These are phyloP conservation scores for Harringtonia lauricola DNA, from an alignment of 2,329 filamentous ascomycete genomes.

Conservation along the genomic window DNA sequence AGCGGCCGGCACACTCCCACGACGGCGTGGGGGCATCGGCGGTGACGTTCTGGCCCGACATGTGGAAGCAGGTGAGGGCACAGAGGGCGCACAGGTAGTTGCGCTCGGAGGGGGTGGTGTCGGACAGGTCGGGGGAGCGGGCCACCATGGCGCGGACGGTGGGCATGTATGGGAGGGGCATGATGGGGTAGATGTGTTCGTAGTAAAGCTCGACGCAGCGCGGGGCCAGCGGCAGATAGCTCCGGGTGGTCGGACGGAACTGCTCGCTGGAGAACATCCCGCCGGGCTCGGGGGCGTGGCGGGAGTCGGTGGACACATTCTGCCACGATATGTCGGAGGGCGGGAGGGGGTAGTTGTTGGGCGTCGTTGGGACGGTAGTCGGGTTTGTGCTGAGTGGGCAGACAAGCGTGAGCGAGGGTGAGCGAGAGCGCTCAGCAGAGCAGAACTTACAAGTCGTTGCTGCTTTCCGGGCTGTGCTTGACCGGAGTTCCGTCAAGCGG, in stretches of 20 bases:
- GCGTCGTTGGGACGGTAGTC: conserved; percentile 15
- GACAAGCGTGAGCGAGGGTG: neutral
- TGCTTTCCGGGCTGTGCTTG: conserved; percentile 28
- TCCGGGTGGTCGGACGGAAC: conserved; percentile 26
- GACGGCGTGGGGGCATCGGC: conserved; percentile 25
- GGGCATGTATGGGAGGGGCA: conserved; percentile 50
- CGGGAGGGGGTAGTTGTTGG: conserved; percentile 7
- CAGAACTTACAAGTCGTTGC: conserved; percentile 15
- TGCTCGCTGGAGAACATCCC: conserved; percentile 29
- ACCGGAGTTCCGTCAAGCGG: conserved; percentile 17
- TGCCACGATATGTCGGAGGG: conserved; percentile 19
- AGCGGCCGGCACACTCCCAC: conserved; percentile 39
- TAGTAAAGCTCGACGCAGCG: conserved; percentile 52
- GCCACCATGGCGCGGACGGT: conserved; percentile 37
- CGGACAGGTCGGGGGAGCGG: conserved; percentile 23
- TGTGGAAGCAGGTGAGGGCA: conserved; percentile 40
- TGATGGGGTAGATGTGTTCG: conserved; percentile 51
- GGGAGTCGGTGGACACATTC: conserved; percentile 18
- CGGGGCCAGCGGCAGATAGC: conserved; percentile 36
- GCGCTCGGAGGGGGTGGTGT: conserved; percentile 26
- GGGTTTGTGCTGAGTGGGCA: conserved; percentile 6
- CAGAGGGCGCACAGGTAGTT: conserved; percentile 45
- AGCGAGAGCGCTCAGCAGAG: neutral
- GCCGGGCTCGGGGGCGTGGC: conserved; percentile 22
- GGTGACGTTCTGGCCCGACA: conserved; percentile 30